Base-by-base conservation (phyloP, 163 green algal genomes). In the Chlorella variabilis region DNA sequence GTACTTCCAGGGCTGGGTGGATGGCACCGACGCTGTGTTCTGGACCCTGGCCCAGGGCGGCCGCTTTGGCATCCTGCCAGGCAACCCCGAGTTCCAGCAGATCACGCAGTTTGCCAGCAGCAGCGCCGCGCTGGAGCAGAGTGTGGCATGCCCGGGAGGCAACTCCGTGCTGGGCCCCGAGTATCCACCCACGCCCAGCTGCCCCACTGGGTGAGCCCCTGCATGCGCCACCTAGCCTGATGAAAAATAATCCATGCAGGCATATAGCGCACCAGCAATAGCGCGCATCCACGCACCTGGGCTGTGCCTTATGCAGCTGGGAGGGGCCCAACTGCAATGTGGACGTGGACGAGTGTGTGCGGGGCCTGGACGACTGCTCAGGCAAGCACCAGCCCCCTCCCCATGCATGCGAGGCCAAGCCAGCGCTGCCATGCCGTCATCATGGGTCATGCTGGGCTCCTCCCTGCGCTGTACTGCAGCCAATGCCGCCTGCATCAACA, bases 291-390 rank as follows among this genome's bases (percentile, higher is more conserved):
- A 11, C 13, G 15, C 41, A 27, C 42, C 39, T 39, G 7, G 8
- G 0, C 11, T 48, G 15, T 56, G 9, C 68, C 39, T 79, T 29
- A 11, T 41, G 68, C 81, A 91, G 90, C 39, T 90, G 76, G 66
- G 89, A 94, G 65, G 89, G 89, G 0, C 56, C 81, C 33, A n/a
- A 18, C 39, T 94, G 90, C 77, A 49, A 87, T 21, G 67, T 90
- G 18, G 86, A 94, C 71, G 87, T 94, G 62, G 88, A 94, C 69
- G 90, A 94, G 65, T 94, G 90, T 56, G 76, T 90, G 34, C 75
- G 89, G 15, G 83, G 74, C 42, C 89, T 83, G 3, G 75, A 81
- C 31, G 34, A 70, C 66, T 83, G 75, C 81, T 67, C 49, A 9
- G 27, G 49, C 51, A n/a, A 62, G 45, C 45, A 54, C 11, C 45